Evolutionary conservation across 208 protist genomes (phyloP).

Genomic region (Leishmania aethiopica): DNA sequence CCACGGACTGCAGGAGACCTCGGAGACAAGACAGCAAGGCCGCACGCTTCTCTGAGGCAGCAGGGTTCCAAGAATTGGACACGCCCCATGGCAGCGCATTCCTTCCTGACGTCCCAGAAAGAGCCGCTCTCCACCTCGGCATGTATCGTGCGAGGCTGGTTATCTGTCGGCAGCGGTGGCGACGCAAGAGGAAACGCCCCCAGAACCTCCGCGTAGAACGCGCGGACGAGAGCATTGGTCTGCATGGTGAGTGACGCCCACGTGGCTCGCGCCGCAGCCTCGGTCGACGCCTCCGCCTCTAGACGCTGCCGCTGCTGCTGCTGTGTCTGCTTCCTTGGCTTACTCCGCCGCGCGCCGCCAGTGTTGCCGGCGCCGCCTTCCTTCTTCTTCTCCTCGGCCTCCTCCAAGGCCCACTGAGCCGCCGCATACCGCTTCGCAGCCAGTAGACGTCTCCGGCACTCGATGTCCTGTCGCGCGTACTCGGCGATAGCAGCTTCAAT

Average conservation of each 20-base stretch:
- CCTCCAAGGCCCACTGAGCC: neutral
- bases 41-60: slow-evolving; percentile 2
- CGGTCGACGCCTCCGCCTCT: neutral
- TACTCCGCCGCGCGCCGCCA: neutral
- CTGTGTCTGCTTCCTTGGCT: neutral
- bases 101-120: neutral
- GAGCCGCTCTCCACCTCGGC: neutral
- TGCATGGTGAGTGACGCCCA: slow-evolving; percentile 3
- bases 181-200: neutral
- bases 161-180: neutral
- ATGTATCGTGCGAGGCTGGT: neutral
- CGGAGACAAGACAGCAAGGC: neutral
- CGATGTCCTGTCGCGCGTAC: slow-evolving; percentile 8
- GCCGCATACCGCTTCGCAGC: neutral
- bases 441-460: slow-evolving; percentile 9
- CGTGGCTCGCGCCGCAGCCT: slow-evolving; percentile 2
- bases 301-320: slow-evolving; percentile 1
- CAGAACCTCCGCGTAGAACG: slow-evolving; percentile 5
- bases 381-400: neutral
- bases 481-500: slow-evolving; percentile 5
- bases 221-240: neutral
- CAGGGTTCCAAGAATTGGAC: neutral
- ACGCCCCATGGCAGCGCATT: neutral
- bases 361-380: neutral
- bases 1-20: neutral